Conservation (phyloP, 2,329 filamentous ascomycete genomes). For the Apiospora hydei region DNA sequence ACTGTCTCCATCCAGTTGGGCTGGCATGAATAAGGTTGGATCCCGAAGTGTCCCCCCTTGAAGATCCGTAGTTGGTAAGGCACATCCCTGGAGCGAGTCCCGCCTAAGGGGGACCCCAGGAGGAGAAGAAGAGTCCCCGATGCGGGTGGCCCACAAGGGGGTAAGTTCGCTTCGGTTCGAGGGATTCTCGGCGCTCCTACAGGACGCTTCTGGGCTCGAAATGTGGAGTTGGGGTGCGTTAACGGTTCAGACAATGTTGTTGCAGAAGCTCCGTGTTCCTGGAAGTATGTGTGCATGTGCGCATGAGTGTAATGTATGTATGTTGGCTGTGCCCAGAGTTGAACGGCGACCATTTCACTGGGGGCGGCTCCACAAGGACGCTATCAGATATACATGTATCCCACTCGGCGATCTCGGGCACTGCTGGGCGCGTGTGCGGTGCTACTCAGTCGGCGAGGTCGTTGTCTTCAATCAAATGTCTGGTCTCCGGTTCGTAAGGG, state of each 20-base stretch:
- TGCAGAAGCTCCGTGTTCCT: background rate
- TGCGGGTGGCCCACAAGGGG: constrained; percentile 3
- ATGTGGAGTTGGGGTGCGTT: background rate
- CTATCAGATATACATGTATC: background rate
- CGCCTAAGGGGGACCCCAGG: background rate
- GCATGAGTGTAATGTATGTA: background rate
- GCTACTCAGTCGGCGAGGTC: background rate
- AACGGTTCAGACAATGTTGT: background rate
- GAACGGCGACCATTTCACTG: background rate
- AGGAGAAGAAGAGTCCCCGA: background rate
- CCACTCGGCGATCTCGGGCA: constrained; percentile 26
- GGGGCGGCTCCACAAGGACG: background rate
- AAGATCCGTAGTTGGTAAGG: too few relatives aligned
- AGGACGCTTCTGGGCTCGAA: background rate
- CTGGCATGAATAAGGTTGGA: constrained; percentile 3
- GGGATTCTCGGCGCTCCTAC: background rate
- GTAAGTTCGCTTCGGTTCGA: background rate
- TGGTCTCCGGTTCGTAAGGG: background rate
- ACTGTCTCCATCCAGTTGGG: background rate
- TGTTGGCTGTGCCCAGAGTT: background rate
- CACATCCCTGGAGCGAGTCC: background rate
- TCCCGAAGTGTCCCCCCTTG: background rate
- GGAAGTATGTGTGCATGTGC: background rate
- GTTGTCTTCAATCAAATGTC: background rate
- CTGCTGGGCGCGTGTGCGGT: background rate